A percentile compares a stretch with the other conserved stretches of the same genome.
Evolutionary conservation across 306 rosid species (phyloP).

Genomic region (Prinsepia uniflora): DNA sequence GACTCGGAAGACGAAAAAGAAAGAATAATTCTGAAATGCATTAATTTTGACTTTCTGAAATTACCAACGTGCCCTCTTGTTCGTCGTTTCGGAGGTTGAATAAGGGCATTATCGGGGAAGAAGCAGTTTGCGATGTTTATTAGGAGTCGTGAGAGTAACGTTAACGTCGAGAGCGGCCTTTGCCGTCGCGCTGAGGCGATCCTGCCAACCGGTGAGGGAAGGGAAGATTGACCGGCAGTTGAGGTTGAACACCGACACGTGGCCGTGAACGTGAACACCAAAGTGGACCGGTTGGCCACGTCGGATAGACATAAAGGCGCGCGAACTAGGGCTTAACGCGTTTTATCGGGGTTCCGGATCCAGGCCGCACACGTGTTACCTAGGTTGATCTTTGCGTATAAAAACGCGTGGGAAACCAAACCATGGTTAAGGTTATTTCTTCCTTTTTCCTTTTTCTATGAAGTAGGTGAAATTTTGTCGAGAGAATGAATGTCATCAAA

Average conservation of each 20-base stretch:
- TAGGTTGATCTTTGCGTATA: not conserved
- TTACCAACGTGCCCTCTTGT: not conserved
- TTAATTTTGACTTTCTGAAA: not conserved
- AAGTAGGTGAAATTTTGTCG: not conserved
- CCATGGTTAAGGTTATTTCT: not conserved
- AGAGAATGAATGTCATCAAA: not conserved
- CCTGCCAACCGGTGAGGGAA: not conserved
- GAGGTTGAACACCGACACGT: slow-evolving; percentile 20
- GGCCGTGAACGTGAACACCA: slow-evolving; percentile 20
- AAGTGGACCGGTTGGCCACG: slow-evolving; percentile 10
- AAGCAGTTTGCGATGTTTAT: not conserved
- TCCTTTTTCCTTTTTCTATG: too few species aligned
- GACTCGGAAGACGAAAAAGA: not conserved
- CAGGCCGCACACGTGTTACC: slow-evolving; percentile 7
- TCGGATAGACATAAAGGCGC: slow-evolving; percentile 29
- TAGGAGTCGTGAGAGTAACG: slow-evolving; percentile 1
- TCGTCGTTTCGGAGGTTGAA: rapidly evolving
- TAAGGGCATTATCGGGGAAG: slow-evolving; percentile 8
- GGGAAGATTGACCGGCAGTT: not conserved
- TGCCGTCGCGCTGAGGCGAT: slow-evolving; percentile 20
- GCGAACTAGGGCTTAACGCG: slow-evolving; percentile 20
- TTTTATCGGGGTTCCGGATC: not conserved
- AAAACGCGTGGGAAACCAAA: slow-evolving; percentile 25
- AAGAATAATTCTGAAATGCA: not conserved
- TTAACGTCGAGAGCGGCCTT: slow-evolving; percentile 17